phyloP scores from a whole-genome alignment of 2,329 filamentous ascomycete genomes.

The Colletotrichum tropicale region DNA sequence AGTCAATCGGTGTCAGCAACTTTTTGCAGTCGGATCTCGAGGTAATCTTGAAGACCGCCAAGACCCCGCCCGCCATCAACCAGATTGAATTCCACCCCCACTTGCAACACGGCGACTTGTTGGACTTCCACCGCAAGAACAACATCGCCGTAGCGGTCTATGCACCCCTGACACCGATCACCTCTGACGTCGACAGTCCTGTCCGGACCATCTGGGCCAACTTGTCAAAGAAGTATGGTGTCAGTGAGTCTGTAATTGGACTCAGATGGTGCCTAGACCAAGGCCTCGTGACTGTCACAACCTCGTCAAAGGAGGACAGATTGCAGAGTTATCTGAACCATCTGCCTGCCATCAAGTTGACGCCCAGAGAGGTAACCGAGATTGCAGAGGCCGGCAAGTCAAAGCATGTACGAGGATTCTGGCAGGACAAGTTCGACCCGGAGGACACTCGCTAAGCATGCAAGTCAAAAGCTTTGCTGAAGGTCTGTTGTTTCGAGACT shows the following conservation, averaged over 20 bases:
- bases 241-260: constrained; percentile 59
- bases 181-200: constrained; percentile 55
- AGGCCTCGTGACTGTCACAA: constrained; percentile 63
- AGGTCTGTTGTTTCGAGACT: not conserved
- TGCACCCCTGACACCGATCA: constrained; percentile 57
- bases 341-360: constrained; percentile 61
- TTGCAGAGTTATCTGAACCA: constrained; percentile 59
- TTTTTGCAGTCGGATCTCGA: constrained; percentile 65
- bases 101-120: constrained; percentile 65
- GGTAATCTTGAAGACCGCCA: constrained; percentile 60
- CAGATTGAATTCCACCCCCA: constrained; percentile 86
- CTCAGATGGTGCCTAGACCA: constrained; percentile 67
- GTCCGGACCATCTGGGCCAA: constrained; percentile 54
- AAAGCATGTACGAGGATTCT: constrained; percentile 68
- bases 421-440: constrained; percentile 54
- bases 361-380: constrained; percentile 59
- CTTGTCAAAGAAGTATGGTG: constrained; percentile 63
- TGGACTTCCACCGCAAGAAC: constrained; percentile 62
- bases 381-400: constrained; percentile 60
- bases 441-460: constrained; percentile 51
- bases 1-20: constrained; percentile 80
- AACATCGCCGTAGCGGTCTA: constrained; percentile 63
- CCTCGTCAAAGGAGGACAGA: constrained; percentile 62
- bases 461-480: not conserved
- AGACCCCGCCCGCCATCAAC: constrained; percentile 71